Evolutionary conservation across 148 eudicot genomes (phyloP), one percentile per base, ranked within the genome.

Genomic region (Fallopia convolvulus): DNA sequence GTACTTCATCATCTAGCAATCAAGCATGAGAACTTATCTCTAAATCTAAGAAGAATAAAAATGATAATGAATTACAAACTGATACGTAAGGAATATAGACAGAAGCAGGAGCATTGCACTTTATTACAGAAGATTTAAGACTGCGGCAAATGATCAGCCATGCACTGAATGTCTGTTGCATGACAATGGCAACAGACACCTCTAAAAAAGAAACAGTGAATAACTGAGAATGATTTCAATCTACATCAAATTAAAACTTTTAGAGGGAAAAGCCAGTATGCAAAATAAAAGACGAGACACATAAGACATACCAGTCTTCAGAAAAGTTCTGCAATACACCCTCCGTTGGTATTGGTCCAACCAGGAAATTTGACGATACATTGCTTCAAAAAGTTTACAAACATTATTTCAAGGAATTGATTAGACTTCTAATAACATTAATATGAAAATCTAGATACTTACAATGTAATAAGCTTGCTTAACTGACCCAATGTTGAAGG

Each of bases 321-420:
- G 74, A 65, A 80, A 95, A 92, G 77, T 88, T 88, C 77, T 75
- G 81, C 72, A 95, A 90, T 80, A 84, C 83, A 50, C 97, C 99
- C 78, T 87, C 88, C 12, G 89, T 80, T 68, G 99, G 97, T 79
- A 95, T 81, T 76, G 86, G 82, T 79, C 99, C 99, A 60, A 81
- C 83, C 86, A 95, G 83, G 81, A 92, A 95, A 84, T 95, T 95
- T 77, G 90, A 80, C 50, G 99, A 95, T 80, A 95, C 88, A 79
- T 95, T 93, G 87, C 99, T 95, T 80, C 85, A 84, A 30, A 81
- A 65, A 68, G 44, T 10, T 83, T 63, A 21, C 77, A 36, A 81
- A 18, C 26, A 32, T 40, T 80, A 74, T 21, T 8, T n/a, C 6
- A 70, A 50, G 77, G 23, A 70, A 42, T 78, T 78, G 20, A 70